Percentiles rank a stretch among this genome's conserved stretches.
phyloP scores from a whole-genome alignment of 495 filamentous ascomycete genomes.

The Penicillium roqueforti region DNA sequence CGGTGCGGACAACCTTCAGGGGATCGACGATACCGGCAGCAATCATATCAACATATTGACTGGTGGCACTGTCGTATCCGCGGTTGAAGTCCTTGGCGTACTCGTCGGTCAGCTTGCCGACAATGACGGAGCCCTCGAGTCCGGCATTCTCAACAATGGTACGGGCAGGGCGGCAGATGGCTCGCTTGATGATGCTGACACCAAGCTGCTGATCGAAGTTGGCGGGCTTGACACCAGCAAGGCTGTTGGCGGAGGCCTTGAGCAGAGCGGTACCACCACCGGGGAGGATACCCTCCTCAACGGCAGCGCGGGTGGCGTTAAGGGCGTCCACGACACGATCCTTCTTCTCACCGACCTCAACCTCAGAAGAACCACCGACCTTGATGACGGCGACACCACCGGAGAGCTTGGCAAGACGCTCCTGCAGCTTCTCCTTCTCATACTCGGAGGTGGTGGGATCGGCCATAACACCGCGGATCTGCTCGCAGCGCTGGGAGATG shows the following conservation, averaged over 20 bases:
- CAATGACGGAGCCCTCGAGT: conserved; percentile 89
- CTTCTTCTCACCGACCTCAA: conserved; percentile 99
- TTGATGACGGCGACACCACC: conserved; percentile 99
- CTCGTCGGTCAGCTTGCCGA: conserved; percentile 97
- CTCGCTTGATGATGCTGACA: conserved; percentile 94
- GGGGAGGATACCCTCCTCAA: conserved; percentile 97
- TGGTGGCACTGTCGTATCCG: conserved; percentile 91
- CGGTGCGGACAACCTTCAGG: conserved; percentile 97
- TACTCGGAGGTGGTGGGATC: conserved; percentile 95
- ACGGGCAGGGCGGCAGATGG: conserved; percentile 89
- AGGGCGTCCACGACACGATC: conserved; percentile 97
- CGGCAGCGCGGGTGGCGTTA: conserved; percentile 96
- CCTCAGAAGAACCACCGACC: conserved; percentile 94
- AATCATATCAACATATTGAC: conserved; percentile 99
- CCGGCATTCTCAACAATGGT: conserved; percentile 98
- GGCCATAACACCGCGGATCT: conserved; percentile 94
- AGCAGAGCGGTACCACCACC: conserved; percentile 97
- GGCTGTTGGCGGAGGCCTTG: conserved; percentile 89
- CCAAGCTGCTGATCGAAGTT: conserved; percentile 99
- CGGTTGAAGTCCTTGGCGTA: conserved; percentile 92
- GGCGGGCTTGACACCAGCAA: conserved; percentile 72
- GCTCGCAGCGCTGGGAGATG: conserved; percentile 93
- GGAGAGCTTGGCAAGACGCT: conserved; percentile 98
- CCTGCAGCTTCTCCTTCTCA: conserved; percentile 99
- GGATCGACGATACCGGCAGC: conserved; percentile 93